Percentiles rank a stretch among this genome's conserved stretches.
Conservation (phyloP, 768 basidiomycete genomes). For the Suillus clintonianus region DNA sequence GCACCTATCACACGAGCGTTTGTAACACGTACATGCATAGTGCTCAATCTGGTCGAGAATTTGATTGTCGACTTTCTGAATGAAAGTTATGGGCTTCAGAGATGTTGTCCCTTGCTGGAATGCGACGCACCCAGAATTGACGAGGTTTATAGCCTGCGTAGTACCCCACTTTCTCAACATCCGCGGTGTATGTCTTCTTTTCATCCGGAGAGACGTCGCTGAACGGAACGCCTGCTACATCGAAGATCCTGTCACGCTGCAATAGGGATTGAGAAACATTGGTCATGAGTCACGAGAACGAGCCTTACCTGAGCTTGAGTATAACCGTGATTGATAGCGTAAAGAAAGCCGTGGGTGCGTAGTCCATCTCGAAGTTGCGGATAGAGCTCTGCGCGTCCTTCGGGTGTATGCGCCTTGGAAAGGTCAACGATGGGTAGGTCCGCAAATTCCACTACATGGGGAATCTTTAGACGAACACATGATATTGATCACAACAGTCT, state of each 20-base stretch:
- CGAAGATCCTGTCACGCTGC: conserved; percentile 43
- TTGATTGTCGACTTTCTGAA: conserved; percentile 34
- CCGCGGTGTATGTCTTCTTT: conserved; percentile 36
- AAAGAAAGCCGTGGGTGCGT: conserved; percentile 43
- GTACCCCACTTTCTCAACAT: conserved; percentile 44
- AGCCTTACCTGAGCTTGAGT: conserved; percentile 37
- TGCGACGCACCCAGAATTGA: conserved; percentile 49
- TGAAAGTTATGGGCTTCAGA: neutral
- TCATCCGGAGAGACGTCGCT: conserved; percentile 36
- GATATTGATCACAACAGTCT: conserved; percentile 8
- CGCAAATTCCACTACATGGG: conserved; percentile 35
- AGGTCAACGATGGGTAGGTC: conserved; percentile 36
- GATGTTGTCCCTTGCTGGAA: neutral
- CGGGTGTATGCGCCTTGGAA: conserved; percentile 30
- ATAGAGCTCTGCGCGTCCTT: conserved; percentile 33
- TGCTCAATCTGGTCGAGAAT: conserved; percentile 35
- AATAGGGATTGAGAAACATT: neutral
- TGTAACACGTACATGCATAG: conserved; percentile 28
- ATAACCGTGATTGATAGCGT: conserved; percentile 50
- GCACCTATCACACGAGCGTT: neutral
- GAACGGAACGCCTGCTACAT: conserved; percentile 44
- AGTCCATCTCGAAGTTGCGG: conserved; percentile 33
- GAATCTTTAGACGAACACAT: neutral
- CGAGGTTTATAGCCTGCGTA: conserved; percentile 60
- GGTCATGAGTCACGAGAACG: neutral